Evolutionary conservation across 2,329 filamentous ascomycete species (phyloP).

Genomic region (Juglanconis oblonga): DNA sequence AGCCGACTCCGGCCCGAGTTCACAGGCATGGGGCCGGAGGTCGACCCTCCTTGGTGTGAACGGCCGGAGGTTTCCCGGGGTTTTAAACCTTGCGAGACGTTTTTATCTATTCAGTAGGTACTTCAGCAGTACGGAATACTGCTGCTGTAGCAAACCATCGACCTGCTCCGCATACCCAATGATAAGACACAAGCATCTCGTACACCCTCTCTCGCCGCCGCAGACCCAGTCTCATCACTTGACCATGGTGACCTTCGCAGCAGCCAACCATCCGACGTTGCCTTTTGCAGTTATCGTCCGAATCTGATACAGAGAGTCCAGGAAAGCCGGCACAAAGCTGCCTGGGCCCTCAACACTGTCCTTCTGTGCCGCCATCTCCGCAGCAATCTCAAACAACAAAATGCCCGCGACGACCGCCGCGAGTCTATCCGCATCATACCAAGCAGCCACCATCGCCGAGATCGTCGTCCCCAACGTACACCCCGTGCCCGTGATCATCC

Average conservation of each 20-base stretch:
- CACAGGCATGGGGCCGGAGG: slow-evolving; percentile 1
- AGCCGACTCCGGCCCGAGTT: slow-evolving; percentile 3
- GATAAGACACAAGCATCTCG: not conserved
- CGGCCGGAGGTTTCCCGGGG: not conserved
- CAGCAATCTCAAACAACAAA: slow-evolving; percentile 72
- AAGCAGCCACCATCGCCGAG: slow-evolving; percentile 69
- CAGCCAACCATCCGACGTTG: slow-evolving; percentile 1
- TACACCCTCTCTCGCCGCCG: not conserved
- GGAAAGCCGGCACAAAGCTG: slow-evolving; percentile 79
- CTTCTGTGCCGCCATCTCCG: slow-evolving; percentile 65
- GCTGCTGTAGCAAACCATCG: not conserved
- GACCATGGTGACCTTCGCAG: not conserved
- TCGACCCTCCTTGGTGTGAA: not conserved
- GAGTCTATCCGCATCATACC: slow-evolving; percentile 58
- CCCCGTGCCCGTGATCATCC: slow-evolving; percentile 73
- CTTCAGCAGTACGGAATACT: not conserved
- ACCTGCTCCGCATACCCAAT: not conserved
- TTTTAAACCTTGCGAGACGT: not conserved
- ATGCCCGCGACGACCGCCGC: slow-evolving; percentile 70
- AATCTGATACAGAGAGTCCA: slow-evolving; percentile 65
- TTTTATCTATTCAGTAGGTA: not conserved
- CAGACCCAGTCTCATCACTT: not conserved
- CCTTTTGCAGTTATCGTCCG: slow-evolving; percentile 8
- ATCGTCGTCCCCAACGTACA: slow-evolving; percentile 83
- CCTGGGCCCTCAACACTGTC: slow-evolving; percentile 73